Evolutionary conservation across 805 yeast genomes (phyloP), one percentile per base, ranked within the genome.

Genomic region (Cephaloascus albidus): DNA sequence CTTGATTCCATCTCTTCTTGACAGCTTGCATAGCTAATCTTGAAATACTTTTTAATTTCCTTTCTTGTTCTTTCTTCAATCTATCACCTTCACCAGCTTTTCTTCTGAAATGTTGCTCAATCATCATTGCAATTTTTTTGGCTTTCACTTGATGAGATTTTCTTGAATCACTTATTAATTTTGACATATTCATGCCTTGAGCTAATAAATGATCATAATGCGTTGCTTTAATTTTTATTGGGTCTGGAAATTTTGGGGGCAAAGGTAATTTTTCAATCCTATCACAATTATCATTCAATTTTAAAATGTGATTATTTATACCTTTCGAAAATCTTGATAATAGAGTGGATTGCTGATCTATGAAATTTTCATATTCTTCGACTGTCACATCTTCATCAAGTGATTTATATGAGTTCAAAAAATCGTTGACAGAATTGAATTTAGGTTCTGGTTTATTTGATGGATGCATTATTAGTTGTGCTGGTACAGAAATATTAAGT

Each of bases 21-120:
- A 93, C 96, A 35, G 88, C 87, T 49, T 76, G 81, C 1, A 85
- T 83, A 0, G 94, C 84, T 37, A 80, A 72, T 49, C 86, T 76
- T n/a, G 96, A 95, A 27, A 90, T 57, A 43, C 73, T 75, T 41
- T 72, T 66, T 42, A 83, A 67, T 39, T 78, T 76, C 48, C 76
- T 82, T 49, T 88, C 95, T 49, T 79, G 76, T 42, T 84, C 94
- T 46, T 80, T 80, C 18, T 72, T 72, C 42, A 78, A 75, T 42
- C 95, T 74, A 48, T 90, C 97, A 46, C 85, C 86, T 35, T 94
- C 95, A 42, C 95, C 96, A 1, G 82, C 78, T 37, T 85, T 72
- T 55, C 89, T 80, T 48, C 83, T 84, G 66, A 87, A 90, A 62
- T 93, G 89, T 36, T 71, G 77, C 44, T 90, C 97, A 17, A 93